Evolutionary conservation across 768 basidiomycete species (phyloP), one percentile per base, ranked within the genome.

Genomic region (Auricularia sp.): DNA sequence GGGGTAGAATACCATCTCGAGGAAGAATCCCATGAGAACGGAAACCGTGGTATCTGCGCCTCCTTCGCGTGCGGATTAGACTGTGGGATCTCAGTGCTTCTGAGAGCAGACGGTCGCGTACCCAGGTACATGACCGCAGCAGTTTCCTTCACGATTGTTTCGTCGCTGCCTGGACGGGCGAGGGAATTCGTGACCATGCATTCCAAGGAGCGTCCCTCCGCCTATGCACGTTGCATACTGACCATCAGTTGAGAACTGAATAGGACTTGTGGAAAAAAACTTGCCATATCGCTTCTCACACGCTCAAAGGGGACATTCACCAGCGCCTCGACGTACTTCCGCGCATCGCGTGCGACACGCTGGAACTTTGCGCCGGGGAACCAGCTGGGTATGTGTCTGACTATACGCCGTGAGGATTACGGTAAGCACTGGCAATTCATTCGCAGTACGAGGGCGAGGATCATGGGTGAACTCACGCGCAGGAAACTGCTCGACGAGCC

Each of bases 281-380:
- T 37, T 62, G 74, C 80, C 68, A 79, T 69, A 35, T 71, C 70
- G 54, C 76, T 65, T 67, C 82, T 81, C 34, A 80, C 80, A 79
- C 79, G 81, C 56, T 74, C 33, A 75, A 81, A 67, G 73, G 74
- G 66, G 70, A 69, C 47, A 69, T 72, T 62, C 74, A 73, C 65
- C 76, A 77, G 66, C 69, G 67, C 65, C 69, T 67, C 72, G 11
- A 74, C 69, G 14, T 65, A 66, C 61, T 69, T 69, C 36, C 66
- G 61, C 18, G 73, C 73, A 64, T 67, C 63, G 71, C 68, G 69
- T 64, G 77, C 79, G 8, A 62, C 68, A 47, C 69, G 68, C 65
- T 77, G 72, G 59, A 78, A 77, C 0, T 71, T 71, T 11, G 74
- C 73, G 5, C 80, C 78, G 0, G 80, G 79, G 42, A 77, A 65